A percentile compares a stretch with the other conserved stretches of the same genome.
Conservation (phyloP, 2,329 filamentous ascomycete species). For the Madurella mycetomatis region DNA sequence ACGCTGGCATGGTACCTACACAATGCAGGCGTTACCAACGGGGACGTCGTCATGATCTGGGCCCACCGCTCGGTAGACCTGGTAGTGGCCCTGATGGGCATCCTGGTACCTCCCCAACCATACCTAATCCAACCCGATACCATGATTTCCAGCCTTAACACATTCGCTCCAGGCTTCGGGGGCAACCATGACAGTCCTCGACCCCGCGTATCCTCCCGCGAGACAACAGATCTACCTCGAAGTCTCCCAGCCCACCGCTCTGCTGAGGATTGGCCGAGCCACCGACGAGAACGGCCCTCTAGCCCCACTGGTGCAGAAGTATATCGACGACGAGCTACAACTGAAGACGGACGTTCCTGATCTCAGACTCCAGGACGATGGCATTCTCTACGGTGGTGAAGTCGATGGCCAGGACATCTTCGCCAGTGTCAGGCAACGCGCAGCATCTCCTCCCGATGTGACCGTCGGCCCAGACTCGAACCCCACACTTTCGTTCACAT, state of each 20-base stretch:
- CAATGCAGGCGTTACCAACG: slow-evolving; percentile 65
- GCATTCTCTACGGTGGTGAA: slow-evolving; percentile 64
- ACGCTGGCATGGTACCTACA: slow-evolving; percentile 74
- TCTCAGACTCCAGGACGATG: slow-evolving; percentile 67
- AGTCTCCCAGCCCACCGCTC: slow-evolving; percentile 64
- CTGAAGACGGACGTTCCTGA: slow-evolving; percentile 72
- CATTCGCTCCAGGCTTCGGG: slow-evolving; percentile 44
- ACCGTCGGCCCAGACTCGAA: slow-evolving; percentile 81
- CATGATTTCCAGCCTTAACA: slow-evolving; percentile 1
- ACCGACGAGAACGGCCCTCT: slow-evolving; percentile 60
- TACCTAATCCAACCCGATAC: background rate
- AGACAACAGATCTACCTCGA: slow-evolving; percentile 73
- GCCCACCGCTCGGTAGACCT: slow-evolving; percentile 72
- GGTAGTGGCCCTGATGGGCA: slow-evolving; percentile 72
- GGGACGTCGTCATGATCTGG: slow-evolving; percentile 92
- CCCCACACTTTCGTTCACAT: slow-evolving; percentile 69
- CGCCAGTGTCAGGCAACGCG: slow-evolving; percentile 46
- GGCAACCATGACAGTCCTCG: slow-evolving; percentile 62
- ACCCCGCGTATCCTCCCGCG: slow-evolving; percentile 77
- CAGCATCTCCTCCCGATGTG: slow-evolving; percentile 59
- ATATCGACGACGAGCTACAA: slow-evolving; percentile 67
- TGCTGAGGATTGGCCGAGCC: slow-evolving; percentile 68
- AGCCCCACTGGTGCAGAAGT: slow-evolving; percentile 49
- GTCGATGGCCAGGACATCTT: slow-evolving; percentile 65
- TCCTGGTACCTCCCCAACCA: slow-evolving; percentile 43